Base-by-base conservation (phyloP, 805 yeast species). In the Nakazawaea anatomiae region DNA sequence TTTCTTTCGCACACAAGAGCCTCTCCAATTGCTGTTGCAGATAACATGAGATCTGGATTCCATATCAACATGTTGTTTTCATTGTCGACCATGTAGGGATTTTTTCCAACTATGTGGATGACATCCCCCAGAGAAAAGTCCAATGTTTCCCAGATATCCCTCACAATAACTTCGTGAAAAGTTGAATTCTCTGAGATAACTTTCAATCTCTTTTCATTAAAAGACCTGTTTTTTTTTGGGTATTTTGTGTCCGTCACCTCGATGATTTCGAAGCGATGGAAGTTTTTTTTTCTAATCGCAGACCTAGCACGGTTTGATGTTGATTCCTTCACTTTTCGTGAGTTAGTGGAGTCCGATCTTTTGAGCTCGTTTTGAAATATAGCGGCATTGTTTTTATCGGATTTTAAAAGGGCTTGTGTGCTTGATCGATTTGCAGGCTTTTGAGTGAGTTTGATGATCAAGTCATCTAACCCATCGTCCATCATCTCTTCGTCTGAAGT, bases 11-110 rank as follows among this genome's bases (percentile, higher is more conserved):
- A 94, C 18, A 71, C 74, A 32, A 89, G 69, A 1, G 92, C 84
- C 41, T 86, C 86, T 1, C 97, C 85, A 1, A 90, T 78, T 4
- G 84, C 70, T 0, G 98, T 94, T 2, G 96, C 90, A 0, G 97
- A 80, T 0, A 92, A 68, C 10, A 94, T 67, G 4, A 80, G 67
- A 62, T 94, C 98, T 0, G 99, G 99, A 56, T 87, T 79, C 76
- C 94, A 77, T 25, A 92, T 75, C 31, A 91, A 65, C n/a, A 90
- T 62, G 57, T 85, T 82, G 35, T 74, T 67, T 52, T 76, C 75
- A 44, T 74, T 71, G 56, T 84, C 87, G 7, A 85, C 75, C 3
- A 82, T 55, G 18, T 64, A 66, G 1, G 76, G 74, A 40, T 63
- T 66, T 14, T 47, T 42, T 10, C 46, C 29, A 9, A 87, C 71